phyloP scores from a whole-genome alignment of 768 basidiomycete species.

The Collybiopsis confluens region DNA sequence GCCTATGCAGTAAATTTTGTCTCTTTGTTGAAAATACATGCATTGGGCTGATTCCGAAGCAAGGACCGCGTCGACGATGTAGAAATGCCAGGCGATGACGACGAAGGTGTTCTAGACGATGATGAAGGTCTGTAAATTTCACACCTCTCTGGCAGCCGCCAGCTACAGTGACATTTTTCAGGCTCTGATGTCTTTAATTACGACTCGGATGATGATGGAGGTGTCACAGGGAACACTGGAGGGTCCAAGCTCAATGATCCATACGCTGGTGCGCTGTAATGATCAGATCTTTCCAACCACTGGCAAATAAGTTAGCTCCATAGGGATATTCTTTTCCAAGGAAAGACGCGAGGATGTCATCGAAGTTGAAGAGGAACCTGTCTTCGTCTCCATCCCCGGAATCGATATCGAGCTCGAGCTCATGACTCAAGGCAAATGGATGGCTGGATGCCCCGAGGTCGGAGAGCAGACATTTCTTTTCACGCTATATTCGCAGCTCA shows the following conservation, averaged over 20 bases:
- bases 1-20: not conserved
- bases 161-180: not conserved
- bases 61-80: constrained; percentile 33
- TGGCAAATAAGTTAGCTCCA: not conserved
- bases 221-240: constrained; percentile 27
- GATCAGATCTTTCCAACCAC: not conserved
- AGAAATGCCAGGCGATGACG: constrained; percentile 14
- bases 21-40: not conserved
- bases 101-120: constrained; percentile 35
- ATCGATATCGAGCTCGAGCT: constrained; percentile 49
- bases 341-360: constrained; percentile 89
- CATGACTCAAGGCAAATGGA: constrained; percentile 91
- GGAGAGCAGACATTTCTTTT: constrained; percentile 89
- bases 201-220: constrained; percentile 69
- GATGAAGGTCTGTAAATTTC: constrained; percentile 38
- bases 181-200: constrained; percentile 63
- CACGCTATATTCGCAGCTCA: constrained; percentile 73
- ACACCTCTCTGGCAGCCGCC: not conserved
- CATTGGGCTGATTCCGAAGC: constrained; percentile 7
- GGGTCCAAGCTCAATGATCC: constrained; percentile 70
- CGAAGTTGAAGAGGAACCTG: constrained; percentile 81
- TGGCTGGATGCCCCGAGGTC: constrained; percentile 95
- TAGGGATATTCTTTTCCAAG: constrained; percentile 94
- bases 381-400: constrained; percentile 39
- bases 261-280: constrained; percentile 61